phyloP scores from a whole-genome alignment of 2,329 filamentous ascomycete species.

The Claviceps sp. region DNA sequence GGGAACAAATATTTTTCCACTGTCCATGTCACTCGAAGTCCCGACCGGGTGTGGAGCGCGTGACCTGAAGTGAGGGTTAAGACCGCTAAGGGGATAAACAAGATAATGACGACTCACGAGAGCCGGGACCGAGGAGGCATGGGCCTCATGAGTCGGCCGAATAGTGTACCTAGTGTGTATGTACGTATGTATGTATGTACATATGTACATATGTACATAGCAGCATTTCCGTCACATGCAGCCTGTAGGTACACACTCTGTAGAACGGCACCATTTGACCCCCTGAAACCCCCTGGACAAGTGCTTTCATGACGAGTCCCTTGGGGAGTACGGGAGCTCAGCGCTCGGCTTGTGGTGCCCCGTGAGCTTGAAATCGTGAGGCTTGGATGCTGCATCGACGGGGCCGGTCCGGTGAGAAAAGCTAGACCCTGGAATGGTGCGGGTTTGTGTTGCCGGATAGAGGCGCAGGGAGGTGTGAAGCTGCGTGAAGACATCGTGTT shows the following conservation, averaged over 20 bases:
- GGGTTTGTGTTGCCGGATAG: neutral
- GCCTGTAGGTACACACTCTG: no score
- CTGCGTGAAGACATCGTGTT: neutral
- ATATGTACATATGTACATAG: no score
- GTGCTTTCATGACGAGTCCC: neutral
- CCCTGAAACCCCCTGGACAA: neutral
- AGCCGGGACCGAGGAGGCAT: neutral
- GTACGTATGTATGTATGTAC: no score
- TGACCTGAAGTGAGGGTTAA: no score
- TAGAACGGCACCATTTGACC: neutral
- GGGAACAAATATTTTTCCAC: no score
- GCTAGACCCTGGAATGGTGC: neutral
- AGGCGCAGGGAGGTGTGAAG: neutral
- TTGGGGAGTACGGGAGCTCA: neutral
- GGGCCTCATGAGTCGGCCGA: neutral
- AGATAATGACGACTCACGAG: neutral
- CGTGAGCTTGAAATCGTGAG: neutral
- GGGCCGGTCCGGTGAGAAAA: constrained; percentile 1
- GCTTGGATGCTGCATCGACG: neutral
- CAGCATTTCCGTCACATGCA: no score
- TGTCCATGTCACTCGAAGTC: no score
- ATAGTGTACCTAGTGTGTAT: no score
- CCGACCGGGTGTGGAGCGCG: no score
- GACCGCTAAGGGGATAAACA: no score
- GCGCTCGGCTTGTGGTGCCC: neutral